Evolutionary conservation across 2,329 filamentous ascomycete species (phyloP), one percentile per base, ranked within the genome.

Genomic region (Mycocentrospora acerina): DNA sequence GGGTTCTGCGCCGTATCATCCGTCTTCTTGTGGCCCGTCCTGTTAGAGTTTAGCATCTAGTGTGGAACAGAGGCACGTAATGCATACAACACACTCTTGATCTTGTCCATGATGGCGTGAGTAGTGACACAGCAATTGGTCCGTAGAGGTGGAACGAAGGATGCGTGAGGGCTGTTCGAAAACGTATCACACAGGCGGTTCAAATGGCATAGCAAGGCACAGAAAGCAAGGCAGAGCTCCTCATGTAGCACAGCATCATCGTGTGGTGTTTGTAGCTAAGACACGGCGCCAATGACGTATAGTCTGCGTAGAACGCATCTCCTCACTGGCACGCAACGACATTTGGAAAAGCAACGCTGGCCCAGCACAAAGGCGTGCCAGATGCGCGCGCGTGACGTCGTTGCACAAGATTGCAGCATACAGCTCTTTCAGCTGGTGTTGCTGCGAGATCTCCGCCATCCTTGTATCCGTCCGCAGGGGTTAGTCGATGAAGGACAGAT

Each of bases 51-150:
- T 70, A 66, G 39, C 54, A 44, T 22, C 60, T 49, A 30, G 60
- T 56, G 29, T 55, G 55, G n/a, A 35, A 56, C 63, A 27, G 41
- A 29, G 8, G 44, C 19, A 5, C 19, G 9, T 22, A 22, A 6
- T 22, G 35, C 68, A 48, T 50, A 71, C 69, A 73, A 54, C 36
- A 72, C 56, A 49, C 61, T 65, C 64, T 72, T 73, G 38, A 74
- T 52, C 59, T 71, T 71, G 40, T 73, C 64, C 71, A 73, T 73
- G 40, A 27, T 46, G 50, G 14, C 36, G 26, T 22, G 19, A 25
- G 32, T 41, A 34, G 37, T 22, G 19, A 22, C 19, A 5, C 19
- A 5, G 19, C 19, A 22, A 22, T 22, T 22, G 5, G 19, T 9
- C 19, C 19, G 19, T 9, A 9, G 38, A 42, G 37, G 33, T 38